Evolutionary conservation across 768 basidiomycete genomes (phyloP).

Genomic region (Termitomyces sp.): DNA sequence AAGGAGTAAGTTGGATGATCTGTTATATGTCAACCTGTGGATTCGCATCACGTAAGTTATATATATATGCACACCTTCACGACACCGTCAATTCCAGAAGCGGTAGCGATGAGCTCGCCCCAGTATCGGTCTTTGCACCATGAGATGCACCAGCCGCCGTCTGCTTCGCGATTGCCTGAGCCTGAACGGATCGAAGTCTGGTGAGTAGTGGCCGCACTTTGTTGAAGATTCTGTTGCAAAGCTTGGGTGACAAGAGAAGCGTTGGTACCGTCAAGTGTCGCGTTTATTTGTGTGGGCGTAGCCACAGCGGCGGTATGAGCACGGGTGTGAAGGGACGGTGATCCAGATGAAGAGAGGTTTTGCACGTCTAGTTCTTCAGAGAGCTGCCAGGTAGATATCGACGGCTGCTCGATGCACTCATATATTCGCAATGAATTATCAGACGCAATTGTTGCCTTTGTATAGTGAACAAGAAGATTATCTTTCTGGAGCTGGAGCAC

Average conservation of each 20-base stretch:
- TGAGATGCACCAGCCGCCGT: constrained; percentile 89
- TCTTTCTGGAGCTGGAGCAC: constrained; percentile 20
- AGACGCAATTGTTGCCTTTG: constrained; percentile 81
- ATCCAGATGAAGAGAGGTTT: constrained; percentile 44
- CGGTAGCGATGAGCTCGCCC: constrained; percentile 86
- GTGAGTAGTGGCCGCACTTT: constrained; percentile 18
- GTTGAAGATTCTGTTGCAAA: constrained; percentile 49
- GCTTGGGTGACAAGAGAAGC: constrained; percentile 64
- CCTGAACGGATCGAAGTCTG: constrained; percentile 25
- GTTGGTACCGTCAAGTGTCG: constrained; percentile 52
- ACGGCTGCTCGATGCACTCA: constrained; percentile 80
- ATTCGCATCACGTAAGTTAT: neutral
- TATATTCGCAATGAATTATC: constrained; percentile 89
- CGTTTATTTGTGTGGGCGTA: constrained; percentile 66
- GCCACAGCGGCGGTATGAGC: constrained; percentile 58
- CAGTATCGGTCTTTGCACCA: constrained; percentile 98
- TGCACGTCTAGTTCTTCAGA: constrained; percentile 75
- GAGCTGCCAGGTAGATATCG: constrained; percentile 72
- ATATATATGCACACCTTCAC: constrained; percentile 58
- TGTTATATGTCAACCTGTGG: constrained; percentile 22
- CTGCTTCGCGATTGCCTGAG: constrained; percentile 70
- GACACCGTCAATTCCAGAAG: constrained; percentile 65
- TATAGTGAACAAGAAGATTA: neutral
- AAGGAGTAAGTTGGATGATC: constrained; percentile 74
- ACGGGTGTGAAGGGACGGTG: constrained; percentile 38